Percentiles rank a stretch among this genome's conserved stretches.
These are phyloP conservation scores for Mycena metata DNA, from an alignment of 768 basidiomycete species.

Conservation along the genomic window DNA sequence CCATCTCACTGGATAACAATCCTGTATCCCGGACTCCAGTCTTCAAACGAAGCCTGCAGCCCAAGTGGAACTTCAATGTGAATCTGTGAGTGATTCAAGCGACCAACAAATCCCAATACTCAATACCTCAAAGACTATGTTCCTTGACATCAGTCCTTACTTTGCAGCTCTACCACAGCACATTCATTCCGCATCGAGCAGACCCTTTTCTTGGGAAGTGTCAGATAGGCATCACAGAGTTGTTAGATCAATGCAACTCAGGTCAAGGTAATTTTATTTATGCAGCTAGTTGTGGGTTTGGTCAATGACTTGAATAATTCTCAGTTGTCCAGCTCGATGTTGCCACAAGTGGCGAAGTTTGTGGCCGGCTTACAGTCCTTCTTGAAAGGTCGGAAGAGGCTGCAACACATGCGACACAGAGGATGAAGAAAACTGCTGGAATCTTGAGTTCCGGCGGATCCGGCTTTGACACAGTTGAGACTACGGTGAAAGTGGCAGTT, in stretches of 20 bases:
- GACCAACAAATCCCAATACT: too few species aligned
- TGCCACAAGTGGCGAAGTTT: too few species aligned
- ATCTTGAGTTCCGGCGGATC: too few species aligned
- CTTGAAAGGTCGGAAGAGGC: too few species aligned
- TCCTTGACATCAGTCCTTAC: background rate
- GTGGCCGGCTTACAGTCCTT: too few species aligned
- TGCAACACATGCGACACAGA: too few species aligned
- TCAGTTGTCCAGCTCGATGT: background rate
- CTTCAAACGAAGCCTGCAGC: slow-evolving; percentile 1
- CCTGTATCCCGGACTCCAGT: background rate
- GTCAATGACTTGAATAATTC: background rate
- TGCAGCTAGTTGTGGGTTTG: too few species aligned
- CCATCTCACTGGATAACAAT: too few species aligned
- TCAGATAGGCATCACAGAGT: background rate
- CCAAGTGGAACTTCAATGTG: background rate
- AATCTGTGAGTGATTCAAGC: background rate
- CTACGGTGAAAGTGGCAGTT: too few species aligned
- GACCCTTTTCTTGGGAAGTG: background rate
- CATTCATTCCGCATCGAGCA: background rate
- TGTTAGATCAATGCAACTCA: background rate
- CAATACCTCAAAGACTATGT: background rate
- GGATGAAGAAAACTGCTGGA: too few species aligned
- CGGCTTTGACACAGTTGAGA: too few species aligned
- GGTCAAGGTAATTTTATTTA: background rate
- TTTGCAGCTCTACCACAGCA: background rate